phyloP scores from a whole-genome alignment of 768 basidiomycete species.

The Mycena filopes region DNA sequence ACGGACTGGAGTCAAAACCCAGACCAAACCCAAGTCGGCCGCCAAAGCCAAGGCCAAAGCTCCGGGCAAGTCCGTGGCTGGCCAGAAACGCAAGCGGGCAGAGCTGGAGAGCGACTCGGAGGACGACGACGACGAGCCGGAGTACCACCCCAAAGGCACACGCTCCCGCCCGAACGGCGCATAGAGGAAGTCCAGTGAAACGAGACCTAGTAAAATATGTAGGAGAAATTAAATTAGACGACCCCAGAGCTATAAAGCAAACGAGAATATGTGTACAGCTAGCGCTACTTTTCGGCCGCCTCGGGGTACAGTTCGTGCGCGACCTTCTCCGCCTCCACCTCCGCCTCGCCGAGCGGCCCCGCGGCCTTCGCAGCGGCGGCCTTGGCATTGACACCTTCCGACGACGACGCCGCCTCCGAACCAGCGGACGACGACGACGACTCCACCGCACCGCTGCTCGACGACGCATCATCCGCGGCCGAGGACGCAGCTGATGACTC shows the following conservation, averaged over 20 bases:
- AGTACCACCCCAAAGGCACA: conserved; percentile 12
- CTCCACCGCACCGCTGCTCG: background rate
- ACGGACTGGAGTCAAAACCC: too few relatives aligned
- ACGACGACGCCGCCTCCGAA: conserved; percentile 22
- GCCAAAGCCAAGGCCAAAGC: background rate
- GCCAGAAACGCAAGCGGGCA: conserved; percentile 15
- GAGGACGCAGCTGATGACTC: conserved; percentile 6
- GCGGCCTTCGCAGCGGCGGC: conserved; percentile 37
- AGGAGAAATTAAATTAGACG: conserved; percentile 23
- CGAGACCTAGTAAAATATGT: background rate
- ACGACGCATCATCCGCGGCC: too few relatives aligned
- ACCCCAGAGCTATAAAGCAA: conserved; percentile 24
- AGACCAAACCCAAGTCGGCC: too few relatives aligned
- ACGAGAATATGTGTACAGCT: conserved; percentile 16
- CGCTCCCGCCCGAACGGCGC: conserved; percentile 12
- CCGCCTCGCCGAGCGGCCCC: conserved; percentile 60
- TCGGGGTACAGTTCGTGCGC: conserved; percentile 66
- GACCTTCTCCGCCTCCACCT: conserved; percentile 61
- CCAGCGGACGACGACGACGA: conserved; percentile 22
- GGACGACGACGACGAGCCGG: background rate
- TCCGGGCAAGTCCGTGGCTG: background rate
- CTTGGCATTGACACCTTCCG: conserved; percentile 18
- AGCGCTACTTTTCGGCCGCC: conserved; percentile 39
- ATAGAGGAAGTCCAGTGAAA: background rate
- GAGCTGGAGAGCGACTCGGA: background rate